Base-by-base conservation (phyloP, 2,329 filamentous ascomycete species). In the Penicillium polonicum region DNA sequence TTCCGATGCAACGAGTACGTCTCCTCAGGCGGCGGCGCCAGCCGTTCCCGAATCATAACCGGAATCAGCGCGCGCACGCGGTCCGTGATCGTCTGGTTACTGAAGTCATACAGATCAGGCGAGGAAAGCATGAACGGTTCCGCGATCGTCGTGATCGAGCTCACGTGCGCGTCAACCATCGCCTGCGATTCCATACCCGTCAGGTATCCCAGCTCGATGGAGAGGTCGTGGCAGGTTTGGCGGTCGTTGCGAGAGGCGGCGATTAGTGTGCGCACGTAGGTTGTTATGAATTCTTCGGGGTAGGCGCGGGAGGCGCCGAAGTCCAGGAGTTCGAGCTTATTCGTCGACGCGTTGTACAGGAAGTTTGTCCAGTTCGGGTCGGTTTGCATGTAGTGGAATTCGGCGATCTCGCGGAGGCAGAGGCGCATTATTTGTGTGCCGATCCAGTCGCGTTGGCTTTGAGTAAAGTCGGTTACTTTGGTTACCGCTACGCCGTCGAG, bases 291-390 rank as follows among this genome's bases (percentile, higher is more conserved):
- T 15, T 83, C 78, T 39, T 85, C 82, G 0, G 92, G 91, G 71
- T 88, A 99, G 65, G 92, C 93, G 67, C 94, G 84, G 21, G 89
- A 92, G 36, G 94, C 94, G 58, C 94, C 94, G 74, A 99, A 99
- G 76, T 99, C 95, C 52, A 99, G 86, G 1, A 99, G 84, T 74
- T 96, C 92, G 15, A 99, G 87, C 70, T 86, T 89, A 67, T 86
- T 79, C 4, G 82, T 85, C 21, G 79, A 67, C 1, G 86, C 79
- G 68, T 97, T 94, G 81, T 91, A 99, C 21, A 97, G 82, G 75
- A 99, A 99, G 76, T 99, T 99, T 35, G 93, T 97, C 94, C 94
- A 99, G 80, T 99, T 99, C 41, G 94, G 94, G 72, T 99, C 94
- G 5, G 94, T 99, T 78, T 99, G 94, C 94, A 99, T 99, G 79